Base-by-base conservation (phyloP, 257 asterid species). In the Solanum acaule region DNA sequence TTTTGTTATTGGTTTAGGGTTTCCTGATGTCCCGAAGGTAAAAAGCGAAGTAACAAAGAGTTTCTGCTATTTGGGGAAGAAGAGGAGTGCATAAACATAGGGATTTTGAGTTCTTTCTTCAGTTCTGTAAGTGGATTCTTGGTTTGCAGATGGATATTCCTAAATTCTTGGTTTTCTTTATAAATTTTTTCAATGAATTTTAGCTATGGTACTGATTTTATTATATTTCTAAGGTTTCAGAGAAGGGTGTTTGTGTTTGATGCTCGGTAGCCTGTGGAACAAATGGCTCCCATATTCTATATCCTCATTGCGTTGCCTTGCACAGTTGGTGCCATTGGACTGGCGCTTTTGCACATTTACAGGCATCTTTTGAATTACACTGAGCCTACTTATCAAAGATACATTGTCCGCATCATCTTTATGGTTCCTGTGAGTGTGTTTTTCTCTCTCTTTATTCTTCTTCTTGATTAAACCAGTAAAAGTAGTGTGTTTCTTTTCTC, bases 401-500 rank as follows among this genome's bases (percentile, higher is more conserved):
- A 92, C 89, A 97, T 97, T 75, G 99, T 97, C 86, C 99, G 99
- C 67, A 97, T 97, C 87, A 94, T 97, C 91, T 97, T 97, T 88
- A 97, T 97, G 99, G 98, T 97, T 90, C 99, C 99, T 59, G 99
- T 97, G 89, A 97, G 99, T 93, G 68, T 44, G n/a, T n/a, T n/a
- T 61, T 72, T 67, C 3, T 73, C 67, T 46, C 56, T 65, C 37
- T 72, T 42, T n/a, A 44, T 86, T 40, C 31, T n/a, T 44, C 67
- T 35, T 22, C 52, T 27, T 37, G 34, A 34, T 86, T 40, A 52
- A 46, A 38, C 88, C 31, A 15, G n/a, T 73, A 23, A 31, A 86
- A 73, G 29, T 31, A 10, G 23, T 82, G n/a, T 82, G 40, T 75
- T 75, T 35, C 25, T 75, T 35, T 73, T 37, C 82, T 73, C 29